Evolutionary conservation across 768 basidiomycete species (phyloP).

Genomic region (Leccinellum albellum): DNA sequence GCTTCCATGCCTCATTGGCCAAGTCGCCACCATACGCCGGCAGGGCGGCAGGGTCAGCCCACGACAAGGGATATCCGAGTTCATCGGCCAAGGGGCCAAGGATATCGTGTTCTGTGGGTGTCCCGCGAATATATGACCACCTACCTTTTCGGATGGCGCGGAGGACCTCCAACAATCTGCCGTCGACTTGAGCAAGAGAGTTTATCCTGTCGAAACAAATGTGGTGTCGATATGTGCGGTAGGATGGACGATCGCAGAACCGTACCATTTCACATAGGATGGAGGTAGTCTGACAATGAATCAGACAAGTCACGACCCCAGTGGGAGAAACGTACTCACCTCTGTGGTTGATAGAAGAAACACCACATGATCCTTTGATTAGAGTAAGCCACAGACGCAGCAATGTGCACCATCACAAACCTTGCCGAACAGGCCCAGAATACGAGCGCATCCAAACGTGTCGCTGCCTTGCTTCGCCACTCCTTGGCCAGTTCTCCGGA

Average conservation of each 20-base stretch:
- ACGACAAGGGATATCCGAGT: slow-evolving; percentile 54
- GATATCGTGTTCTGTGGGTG: slow-evolving; percentile 37
- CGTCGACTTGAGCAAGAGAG: slow-evolving; percentile 65
- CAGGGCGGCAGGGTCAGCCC: slow-evolving; percentile 59
- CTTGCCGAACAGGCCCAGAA: slow-evolving; percentile 80
- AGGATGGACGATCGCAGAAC: background rate
- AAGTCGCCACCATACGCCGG: slow-evolving; percentile 59
- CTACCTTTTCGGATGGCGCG: slow-evolving; percentile 48
- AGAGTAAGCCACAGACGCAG: background rate
- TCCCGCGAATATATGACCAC: slow-evolving; percentile 58
- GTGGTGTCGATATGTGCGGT: background rate
- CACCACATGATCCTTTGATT: slow-evolving; percentile 80
- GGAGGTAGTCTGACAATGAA: slow-evolving; percentile 32
- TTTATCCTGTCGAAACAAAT: slow-evolving; percentile 45
- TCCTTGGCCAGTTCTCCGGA: slow-evolving; percentile 26
- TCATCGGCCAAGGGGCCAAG: slow-evolving; percentile 47
- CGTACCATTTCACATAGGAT: slow-evolving; percentile 61
- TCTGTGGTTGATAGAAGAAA: slow-evolving; percentile 73
- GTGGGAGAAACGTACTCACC: slow-evolving; percentile 36
- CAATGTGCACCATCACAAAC: slow-evolving; percentile 34
- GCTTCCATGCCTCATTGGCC: slow-evolving; percentile 54
- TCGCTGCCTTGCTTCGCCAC: slow-evolving; percentile 36
- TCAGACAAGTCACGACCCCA: background rate
- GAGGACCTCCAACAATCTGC: slow-evolving; percentile 51
- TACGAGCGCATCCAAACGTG: slow-evolving; percentile 59